Conservation (phyloP, 164 flowering plant genomes). For the Liquidambar formosana region DNA sequence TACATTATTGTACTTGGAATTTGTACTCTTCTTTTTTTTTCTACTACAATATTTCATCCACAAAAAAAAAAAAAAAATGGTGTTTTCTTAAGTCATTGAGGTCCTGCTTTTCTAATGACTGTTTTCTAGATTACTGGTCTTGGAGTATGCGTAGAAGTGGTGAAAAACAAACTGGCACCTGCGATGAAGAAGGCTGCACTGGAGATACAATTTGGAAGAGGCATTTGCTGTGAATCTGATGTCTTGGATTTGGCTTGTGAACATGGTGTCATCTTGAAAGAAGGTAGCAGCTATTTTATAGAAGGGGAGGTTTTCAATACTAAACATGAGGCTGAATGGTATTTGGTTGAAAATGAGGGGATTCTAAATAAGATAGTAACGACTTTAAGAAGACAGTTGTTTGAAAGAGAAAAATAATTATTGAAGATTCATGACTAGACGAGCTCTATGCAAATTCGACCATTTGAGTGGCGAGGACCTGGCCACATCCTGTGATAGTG, state of each 20-base stretch:
- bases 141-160: constrained; percentile 62
- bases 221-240: constrained; percentile 62
- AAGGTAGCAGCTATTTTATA: constrained; percentile 47
- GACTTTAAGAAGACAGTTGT: constrained; percentile 46
- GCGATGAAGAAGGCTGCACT: constrained; percentile 65
- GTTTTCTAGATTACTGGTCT: constrained; percentile 59
- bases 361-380: constrained; percentile 38
- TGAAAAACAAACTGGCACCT: constrained; percentile 78
- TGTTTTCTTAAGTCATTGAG: background rate
- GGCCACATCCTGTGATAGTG: too few relatives aligned
- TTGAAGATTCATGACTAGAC: too few relatives aligned
- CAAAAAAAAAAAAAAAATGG: too few relatives aligned
- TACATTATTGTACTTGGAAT: too few relatives aligned
- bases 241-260: constrained; percentile 74
- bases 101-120: background rate
- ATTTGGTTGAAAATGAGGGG: constrained; percentile 49
- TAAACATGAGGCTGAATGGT: constrained; percentile 50
- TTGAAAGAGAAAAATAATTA: constrained; percentile 21
- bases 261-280: constrained; percentile 54
- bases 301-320: constrained; percentile 49
- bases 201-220: constrained; percentile 65
- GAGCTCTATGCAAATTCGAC: too few relatives aligned
- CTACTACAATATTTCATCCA: too few relatives aligned
- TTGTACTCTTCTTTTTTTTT: too few relatives aligned
- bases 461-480: too few relatives aligned